A percentile compares a stretch with the other conserved stretches of the same genome.
Evolutionary conservation across 73 alveolate genomes (phyloP).

Genomic region (Paramecium bursaria): DNA sequence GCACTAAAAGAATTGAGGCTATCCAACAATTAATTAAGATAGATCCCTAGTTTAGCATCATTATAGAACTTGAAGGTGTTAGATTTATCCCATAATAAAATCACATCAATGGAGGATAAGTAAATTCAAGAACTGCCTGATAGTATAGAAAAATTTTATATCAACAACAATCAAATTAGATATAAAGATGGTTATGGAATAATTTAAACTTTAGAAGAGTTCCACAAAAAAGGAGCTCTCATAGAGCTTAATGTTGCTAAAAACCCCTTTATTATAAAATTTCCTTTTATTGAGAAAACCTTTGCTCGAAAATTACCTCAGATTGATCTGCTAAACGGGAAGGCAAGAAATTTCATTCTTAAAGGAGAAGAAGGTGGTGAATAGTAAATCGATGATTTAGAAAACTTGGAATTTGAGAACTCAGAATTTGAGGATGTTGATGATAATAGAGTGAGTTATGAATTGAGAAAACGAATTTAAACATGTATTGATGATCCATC

Average conservation of each 20-base stretch:
- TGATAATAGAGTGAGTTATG: not conserved
- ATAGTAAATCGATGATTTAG: not conserved
- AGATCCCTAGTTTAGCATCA: not conserved
- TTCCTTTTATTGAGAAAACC: constrained; percentile 12
- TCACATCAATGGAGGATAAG: constrained; percentile 8
- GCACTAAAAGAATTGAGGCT: not conserved
- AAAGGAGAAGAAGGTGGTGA: not conserved
- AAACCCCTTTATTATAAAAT: constrained; percentile 10
- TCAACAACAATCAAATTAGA: constrained; percentile 12
- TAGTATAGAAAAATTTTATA: not conserved
- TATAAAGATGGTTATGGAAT: constrained; percentile 25
- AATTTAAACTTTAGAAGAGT: not conserved
- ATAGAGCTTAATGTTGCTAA: not conserved
- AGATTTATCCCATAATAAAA: constrained; percentile 8
- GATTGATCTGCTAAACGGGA: not conserved
- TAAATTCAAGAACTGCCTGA: constrained; percentile 5
- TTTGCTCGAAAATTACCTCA: not conserved
- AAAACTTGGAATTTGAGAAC: not conserved
- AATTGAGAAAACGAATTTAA: not conserved
- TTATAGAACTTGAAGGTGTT: not conserved
- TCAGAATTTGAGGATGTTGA: constrained; percentile 38
- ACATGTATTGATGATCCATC: constrained; percentile 50
- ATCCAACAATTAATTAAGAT: constrained; percentile 12
- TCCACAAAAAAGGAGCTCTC: not conserved
- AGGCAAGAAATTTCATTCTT: not conserved